Base-by-base conservation (phyloP, 345 rosid species). In the Eucalyptus melliodora region DNA sequence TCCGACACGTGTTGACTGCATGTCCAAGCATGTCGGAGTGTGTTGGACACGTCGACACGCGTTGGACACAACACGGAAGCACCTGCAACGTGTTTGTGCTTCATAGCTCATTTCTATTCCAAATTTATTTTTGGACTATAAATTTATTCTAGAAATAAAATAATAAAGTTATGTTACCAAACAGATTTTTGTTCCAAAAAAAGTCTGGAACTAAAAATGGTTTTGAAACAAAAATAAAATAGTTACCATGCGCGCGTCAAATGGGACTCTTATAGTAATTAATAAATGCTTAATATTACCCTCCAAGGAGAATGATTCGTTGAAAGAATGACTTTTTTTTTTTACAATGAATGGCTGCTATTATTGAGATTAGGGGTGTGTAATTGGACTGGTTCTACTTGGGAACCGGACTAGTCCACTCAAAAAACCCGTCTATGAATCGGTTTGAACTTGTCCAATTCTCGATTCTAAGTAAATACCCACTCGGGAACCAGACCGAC, bases 111-210 rank as follows among this genome's bases (percentile, higher is more conserved):
- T 50, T 14, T 50, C 6, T 50, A 50, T 50, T 50, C 16, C 51
- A 50, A 50, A 50, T 50, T 6, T 50, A 50, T 50, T 50, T 50
- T 50, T 50, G 51, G 51, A 50, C 16, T 14, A 50, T 1, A 50
- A 14, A 50, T 5, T 50, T 50, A 1, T 50, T 50, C 16, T 50
- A 50, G 51, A 50, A 1, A 14, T 50, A 50, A 50, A 50, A 14
- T 14, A 14, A 50, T 50, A 50, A 50, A 13, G 16, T 50, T 50
- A 14, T 50, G 6, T 50, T 50, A 50, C 3, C 16, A 50, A 50
- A 50, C 0, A 0, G 0, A 50, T 50, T 50, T 50, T 0, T 14
- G 51, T 50, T 50, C 6, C 0, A 14, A 0, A 51, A 51, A 51
- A 16, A 16, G 0, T 16, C 2, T 51, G 8, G 21, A 51, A 51